Percentiles rank a stretch among this genome's conserved stretches.
These are phyloP conservation scores for Aurinia saxatilis DNA, from an alignment of 345 rosid species.

Conservation along the genomic window DNA sequence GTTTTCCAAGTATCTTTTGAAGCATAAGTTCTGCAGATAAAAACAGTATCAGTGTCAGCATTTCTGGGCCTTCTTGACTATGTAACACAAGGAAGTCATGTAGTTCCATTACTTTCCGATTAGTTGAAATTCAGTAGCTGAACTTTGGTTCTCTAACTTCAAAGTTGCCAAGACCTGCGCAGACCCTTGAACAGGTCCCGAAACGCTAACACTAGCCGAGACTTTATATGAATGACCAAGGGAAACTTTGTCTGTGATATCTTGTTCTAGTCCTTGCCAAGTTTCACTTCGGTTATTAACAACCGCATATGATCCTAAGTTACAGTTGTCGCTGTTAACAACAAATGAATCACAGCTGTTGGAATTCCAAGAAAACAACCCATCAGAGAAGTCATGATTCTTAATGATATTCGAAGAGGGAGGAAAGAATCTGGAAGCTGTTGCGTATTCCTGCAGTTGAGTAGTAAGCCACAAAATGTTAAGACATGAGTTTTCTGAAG, in stretches of 20 bases:
- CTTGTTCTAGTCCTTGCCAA: slow-evolving; percentile 97
- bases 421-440: background rate
- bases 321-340: slow-evolving; percentile 34
- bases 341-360: slow-evolving; percentile 64
- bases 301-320: slow-evolving; percentile 52
- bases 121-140: slow-evolving; percentile 41
- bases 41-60: slow-evolving; percentile 9
- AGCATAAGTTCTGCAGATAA: slow-evolving; percentile 50
- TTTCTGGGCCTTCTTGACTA: background rate
- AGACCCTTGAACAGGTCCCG: slow-evolving; percentile 49
- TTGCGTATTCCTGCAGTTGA: slow-evolving; percentile 9
- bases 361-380: slow-evolving; percentile 61
- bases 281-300: slow-evolving; percentile 69
- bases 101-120: slow-evolving; percentile 64
- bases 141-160: slow-evolving; percentile 48
- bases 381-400: slow-evolving; percentile 78
- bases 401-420: slow-evolving; percentile 37
- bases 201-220: slow-evolving; percentile 67
- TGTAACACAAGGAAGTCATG: background rate
- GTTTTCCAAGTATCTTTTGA: slow-evolving; percentile 62
- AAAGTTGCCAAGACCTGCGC: slow-evolving; percentile 73
- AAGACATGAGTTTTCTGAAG: background rate
- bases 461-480: background rate
- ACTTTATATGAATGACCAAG: slow-evolving; percentile 51
- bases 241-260: slow-evolving; percentile 59